Evolutionary conservation across 352 stramenopile genomes (phyloP), one percentile per base, ranked within the genome.

Genomic region (Peronospora tabacina): DNA sequence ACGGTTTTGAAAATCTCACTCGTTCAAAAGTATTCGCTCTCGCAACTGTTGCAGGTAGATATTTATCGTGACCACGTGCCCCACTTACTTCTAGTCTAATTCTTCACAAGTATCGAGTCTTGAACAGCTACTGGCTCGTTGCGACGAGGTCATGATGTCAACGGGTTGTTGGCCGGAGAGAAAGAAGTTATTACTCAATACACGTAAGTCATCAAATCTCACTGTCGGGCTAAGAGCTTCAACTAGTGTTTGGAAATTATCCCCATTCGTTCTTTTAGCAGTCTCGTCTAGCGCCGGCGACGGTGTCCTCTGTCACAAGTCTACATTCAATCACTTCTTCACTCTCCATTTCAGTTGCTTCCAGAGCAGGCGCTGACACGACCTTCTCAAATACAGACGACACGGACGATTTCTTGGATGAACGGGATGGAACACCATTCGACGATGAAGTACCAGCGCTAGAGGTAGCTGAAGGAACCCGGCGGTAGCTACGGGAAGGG

Each of bases 391-490:
- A 46, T 20, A 43, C 37, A 12, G 49, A 63, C 2, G 50, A 59
- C 20, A 57, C 47, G 7, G 49, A 68, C 15, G 63, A 63, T 12
- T 66, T 72, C 29, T 61, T 72, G 3, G 63, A 66, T 30, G 46
- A 20, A 13, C 46, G 58, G 9, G 50, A 61, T 15, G 42, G 19
- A 10, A 40, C 33, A 39, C 43, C 48, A 28, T 42, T 59, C 7
- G 58, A 67, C 28, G 53, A 68, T 16, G 56, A 63, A 7, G 46
- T 37, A 13, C 36, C 45, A 4, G 29, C 46, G 15, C 48, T 63
- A 5, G 62, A 71, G 3, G 58, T 44, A 24, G 63, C 34, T 10
- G 55, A 54, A 1, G 34, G 51, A 7, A 44, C 16, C 26, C 41
- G 52, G 1, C 19, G 32, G 16, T 45, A 29, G 7, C 22, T 58